phyloP scores from a whole-genome alignment of 345 rosid species.

The Gossypium raimondii region DNA sequence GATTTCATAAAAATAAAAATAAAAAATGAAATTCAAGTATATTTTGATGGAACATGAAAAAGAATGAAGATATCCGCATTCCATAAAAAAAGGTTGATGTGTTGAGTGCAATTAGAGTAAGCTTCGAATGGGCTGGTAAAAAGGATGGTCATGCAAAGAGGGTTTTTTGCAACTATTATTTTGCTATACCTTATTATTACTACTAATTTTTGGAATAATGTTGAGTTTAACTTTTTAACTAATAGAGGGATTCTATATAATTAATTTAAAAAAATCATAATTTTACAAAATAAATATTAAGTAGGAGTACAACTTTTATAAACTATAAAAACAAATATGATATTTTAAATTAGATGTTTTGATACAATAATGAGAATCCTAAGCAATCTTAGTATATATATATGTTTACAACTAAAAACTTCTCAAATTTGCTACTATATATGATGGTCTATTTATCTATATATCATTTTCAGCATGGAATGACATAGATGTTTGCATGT shows the following conservation, averaged over 20 bases:
- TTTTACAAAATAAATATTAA: too few relatives aligned
- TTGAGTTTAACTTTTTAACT: neutral
- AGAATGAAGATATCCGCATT: neutral
- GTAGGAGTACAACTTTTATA: too few relatives aligned
- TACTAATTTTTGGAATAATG: neutral
- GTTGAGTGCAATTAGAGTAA: neutral
- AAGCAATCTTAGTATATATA: neutral
- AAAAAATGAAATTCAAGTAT: neutral
- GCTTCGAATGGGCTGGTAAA: neutral
- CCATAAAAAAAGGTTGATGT: neutral
- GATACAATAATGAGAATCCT: too few relatives aligned
- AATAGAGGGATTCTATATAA: neutral
- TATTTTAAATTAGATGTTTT: too few relatives aligned
- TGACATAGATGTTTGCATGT: too few relatives aligned
- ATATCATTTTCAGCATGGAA: too few relatives aligned
- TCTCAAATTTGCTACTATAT: too few relatives aligned
- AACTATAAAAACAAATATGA: too few relatives aligned
- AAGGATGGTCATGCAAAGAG: constrained; percentile 11
- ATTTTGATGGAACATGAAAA: neutral
- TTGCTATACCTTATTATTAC: neutral
- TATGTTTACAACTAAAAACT: neutral
- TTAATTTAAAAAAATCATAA: too few relatives aligned
- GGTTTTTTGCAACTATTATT: neutral
- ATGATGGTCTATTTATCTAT: too few relatives aligned
- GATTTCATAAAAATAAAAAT: too few relatives aligned